Conservation (phyloP, 495 filamentous ascomycete genomes). For the Hamigera avellanea region DNA sequence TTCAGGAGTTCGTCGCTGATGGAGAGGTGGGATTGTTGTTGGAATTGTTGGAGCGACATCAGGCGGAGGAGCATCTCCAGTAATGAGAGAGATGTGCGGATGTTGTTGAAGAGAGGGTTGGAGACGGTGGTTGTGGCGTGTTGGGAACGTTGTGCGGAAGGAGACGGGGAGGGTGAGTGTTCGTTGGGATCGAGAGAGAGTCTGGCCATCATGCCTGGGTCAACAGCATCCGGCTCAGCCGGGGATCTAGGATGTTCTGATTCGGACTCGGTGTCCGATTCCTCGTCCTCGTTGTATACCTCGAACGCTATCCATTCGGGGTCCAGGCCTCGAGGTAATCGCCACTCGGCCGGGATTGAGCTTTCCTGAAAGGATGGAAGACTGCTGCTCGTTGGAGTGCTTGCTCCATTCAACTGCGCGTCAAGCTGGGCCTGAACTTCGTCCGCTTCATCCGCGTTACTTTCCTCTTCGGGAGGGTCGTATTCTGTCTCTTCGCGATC, state of each 20-base stretch:
- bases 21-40: slow-evolving; percentile 82
- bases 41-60: slow-evolving; percentile 89
- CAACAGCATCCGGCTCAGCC: slow-evolving; percentile 15
- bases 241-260: slow-evolving; percentile 20
- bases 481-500: slow-evolving; percentile 33
- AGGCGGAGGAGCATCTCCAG: slow-evolving; percentile 91
- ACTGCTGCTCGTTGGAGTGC: slow-evolving; percentile 9
- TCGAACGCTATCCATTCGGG: slow-evolving; percentile 95
- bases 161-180: slow-evolving; percentile 9
- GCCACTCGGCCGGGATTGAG: slow-evolving; percentile 41
- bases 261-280: slow-evolving; percentile 49
- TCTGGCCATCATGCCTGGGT: slow-evolving; percentile 29
- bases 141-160: slow-evolving; percentile 8
- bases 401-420: slow-evolving; percentile 49
- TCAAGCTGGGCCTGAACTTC: slow-evolving; percentile 54
- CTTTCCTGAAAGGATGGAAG: slow-evolving; percentile 18
- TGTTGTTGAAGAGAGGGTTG: slow-evolving; percentile 33
- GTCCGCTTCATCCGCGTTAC: slow-evolving; percentile 26
- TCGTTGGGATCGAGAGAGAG: slow-evolving; percentile 21
- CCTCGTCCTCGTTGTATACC: slow-evolving; percentile 59
- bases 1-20: slow-evolving; percentile 91
- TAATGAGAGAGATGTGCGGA: slow-evolving; percentile 80
- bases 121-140: slow-evolving; percentile 25
- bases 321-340: slow-evolving; percentile 69
- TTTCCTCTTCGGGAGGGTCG: slow-evolving; percentile 7